These are phyloP conservation scores for Penicillium longicatenatum DNA, from an alignment of 495 filamentous ascomycete species.

Conservation along the genomic window DNA sequence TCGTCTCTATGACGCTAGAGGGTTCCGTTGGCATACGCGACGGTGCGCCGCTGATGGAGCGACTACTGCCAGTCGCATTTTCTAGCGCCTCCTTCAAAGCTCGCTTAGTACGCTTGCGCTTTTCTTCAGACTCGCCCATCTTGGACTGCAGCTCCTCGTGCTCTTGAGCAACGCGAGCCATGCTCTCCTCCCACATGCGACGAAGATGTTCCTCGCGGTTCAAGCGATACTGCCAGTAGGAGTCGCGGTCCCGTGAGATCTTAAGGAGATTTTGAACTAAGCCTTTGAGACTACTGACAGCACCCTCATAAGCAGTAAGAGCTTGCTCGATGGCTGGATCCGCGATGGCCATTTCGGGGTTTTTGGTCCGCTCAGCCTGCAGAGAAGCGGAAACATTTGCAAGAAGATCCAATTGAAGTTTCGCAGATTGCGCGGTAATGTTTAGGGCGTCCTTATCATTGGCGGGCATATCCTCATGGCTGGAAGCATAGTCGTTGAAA, in stretches of 20 bases:
- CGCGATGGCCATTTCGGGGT: conserved; percentile 67
- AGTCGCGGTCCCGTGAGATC: conserved; percentile 89
- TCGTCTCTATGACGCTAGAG: conserved; percentile 20
- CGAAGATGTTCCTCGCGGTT: conserved; percentile 86
- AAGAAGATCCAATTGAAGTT: conserved; percentile 86
- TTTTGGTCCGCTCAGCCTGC: conserved; percentile 67
- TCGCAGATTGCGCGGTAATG: conserved; percentile 93
- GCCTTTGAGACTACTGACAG: conserved; percentile 82
- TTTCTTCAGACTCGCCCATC: conserved; percentile 87
- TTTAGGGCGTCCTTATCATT: conserved; percentile 87
- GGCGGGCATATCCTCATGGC: conserved; percentile 71
- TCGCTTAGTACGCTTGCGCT: conserved; percentile 84
- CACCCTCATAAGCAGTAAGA: conserved; percentile 83
- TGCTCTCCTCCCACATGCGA: conserved; percentile 97
- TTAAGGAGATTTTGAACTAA: conserved; percentile 85
- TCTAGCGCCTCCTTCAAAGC: conserved; percentile 87
- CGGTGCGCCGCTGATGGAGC: conserved; percentile 37
- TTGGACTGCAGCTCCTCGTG: conserved; percentile 87
- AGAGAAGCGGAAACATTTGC: conserved; percentile 80
- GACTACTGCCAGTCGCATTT: conserved; percentile 50
- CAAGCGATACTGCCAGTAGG: conserved; percentile 94
- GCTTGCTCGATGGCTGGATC: conserved; percentile 78
- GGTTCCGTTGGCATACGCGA: conserved; percentile 24
- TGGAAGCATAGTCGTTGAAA: conserved; percentile 83
- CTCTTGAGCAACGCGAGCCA: conserved; percentile 89